These are phyloP conservation scores for Colletotrichum cuscutae DNA, from an alignment of 2,329 filamentous ascomycete species.

Conservation along the genomic window DNA sequence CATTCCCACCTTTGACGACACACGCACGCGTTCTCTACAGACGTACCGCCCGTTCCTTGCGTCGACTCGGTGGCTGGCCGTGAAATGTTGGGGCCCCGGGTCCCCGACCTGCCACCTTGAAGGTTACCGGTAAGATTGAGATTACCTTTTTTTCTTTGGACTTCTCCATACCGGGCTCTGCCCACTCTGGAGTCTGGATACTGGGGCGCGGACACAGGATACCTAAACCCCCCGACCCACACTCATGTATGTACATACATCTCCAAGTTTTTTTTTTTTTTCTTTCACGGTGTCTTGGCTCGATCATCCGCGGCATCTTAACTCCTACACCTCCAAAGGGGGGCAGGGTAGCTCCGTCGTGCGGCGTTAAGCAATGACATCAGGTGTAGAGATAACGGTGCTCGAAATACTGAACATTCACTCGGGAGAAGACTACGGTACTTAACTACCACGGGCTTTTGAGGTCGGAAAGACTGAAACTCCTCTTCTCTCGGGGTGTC, in stretches of 20 bases:
- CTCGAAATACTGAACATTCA: background rate
- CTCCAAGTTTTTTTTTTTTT: slow-evolving; percentile 1
- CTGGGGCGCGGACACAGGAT: too few species aligned
- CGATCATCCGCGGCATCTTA: background rate
- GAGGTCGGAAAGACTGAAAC: background rate
- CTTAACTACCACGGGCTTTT: slow-evolving; percentile 19
- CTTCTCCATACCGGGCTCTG: background rate
- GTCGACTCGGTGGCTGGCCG: background rate
- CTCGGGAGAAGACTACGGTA: background rate
- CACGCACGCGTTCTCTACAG: background rate
- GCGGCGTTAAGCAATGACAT: background rate
- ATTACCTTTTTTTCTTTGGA: background rate
- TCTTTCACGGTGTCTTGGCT: background rate
- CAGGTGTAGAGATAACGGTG: background rate
- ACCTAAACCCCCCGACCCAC: background rate
- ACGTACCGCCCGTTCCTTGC: background rate
- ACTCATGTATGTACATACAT: background rate
- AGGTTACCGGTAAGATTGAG: slow-evolving; percentile 7
- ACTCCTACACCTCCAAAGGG: background rate
- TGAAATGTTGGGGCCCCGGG: background rate
- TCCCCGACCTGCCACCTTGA: slow-evolving; percentile 14
- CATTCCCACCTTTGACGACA: slow-evolving; percentile 21
- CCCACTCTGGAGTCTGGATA: too few species aligned
- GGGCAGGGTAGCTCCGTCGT: background rate
- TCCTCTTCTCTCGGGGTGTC: slow-evolving; percentile 19